Base-by-base conservation (phyloP, 192 early-diverging fungal species). In the Lobulomyces angularis region DNA sequence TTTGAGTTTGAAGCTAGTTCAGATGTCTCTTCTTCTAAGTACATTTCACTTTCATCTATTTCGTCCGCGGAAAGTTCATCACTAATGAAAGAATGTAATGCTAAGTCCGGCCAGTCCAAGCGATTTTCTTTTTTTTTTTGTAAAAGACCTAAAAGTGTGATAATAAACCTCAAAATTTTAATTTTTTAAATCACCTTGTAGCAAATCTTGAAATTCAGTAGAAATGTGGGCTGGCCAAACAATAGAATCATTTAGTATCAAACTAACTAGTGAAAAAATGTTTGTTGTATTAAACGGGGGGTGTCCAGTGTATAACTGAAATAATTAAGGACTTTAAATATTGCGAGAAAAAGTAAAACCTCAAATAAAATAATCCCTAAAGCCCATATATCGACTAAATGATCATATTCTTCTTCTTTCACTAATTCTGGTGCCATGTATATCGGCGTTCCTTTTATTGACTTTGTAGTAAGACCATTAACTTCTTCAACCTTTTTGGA, bases 381-480 rank as follows among this genome's bases (percentile, higher is more conserved):
- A 8, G 60, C 56, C 56, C 56, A 62, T 2, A 62, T 18, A 29
- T 62, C 60, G 31, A 62, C 55, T n/a, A 36, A 22, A 31, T 47
- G 41, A 6, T 43, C 29, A 35, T 62, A 62, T 7, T 54, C 55
- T 37, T 55, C 21, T 30, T 60, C 56, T 18, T 41, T 27, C 19
- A 62, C 59, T 7, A 62, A 22, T 39, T 62, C 60, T 0, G 60
- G 60, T 2, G 60, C 50, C 56, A 62, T 60, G 29, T 62, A 62
- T 8, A 60, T 54, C 12, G 60, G 56, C 3, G 60, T 62, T 17
- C 60, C 59, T 41, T 61, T 61, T 11, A 61, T 55, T 14, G 55
- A 59, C 8, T 37, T 59, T 25, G n/a, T n/a, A n/a, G n/a, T n/a
- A n/a, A 61, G 26, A 8, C 39, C 35, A 5, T 11, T 27, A 11